These are phyloP conservation scores for Usnea hakonensis DNA, from an alignment of 495 filamentous ascomycete genomes.

Conservation along the genomic window DNA sequence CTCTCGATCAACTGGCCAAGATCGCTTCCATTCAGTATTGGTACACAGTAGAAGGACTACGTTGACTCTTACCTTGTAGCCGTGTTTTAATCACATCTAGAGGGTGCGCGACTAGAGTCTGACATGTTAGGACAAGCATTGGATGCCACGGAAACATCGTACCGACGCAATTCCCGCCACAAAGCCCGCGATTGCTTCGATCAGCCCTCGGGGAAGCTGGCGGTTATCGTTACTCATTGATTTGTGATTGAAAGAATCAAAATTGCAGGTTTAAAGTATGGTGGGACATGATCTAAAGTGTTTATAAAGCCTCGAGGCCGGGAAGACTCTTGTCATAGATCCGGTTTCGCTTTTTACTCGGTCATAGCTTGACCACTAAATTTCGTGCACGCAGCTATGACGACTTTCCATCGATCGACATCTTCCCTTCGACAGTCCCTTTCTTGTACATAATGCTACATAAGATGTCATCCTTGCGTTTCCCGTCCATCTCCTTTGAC, in stretches of 20 bases:
- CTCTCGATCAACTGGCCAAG: constrained; percentile 37
- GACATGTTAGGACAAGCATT: neutral
- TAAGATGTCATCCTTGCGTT: neutral
- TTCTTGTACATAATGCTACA: neutral
- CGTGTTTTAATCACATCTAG: constrained; percentile 94
- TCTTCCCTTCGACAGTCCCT: neutral
- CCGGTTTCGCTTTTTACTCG: neutral
- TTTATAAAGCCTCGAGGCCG: neutral
- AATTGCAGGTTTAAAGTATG: neutral
- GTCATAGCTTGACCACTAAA: neutral
- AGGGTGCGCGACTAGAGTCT: constrained; percentile 55
- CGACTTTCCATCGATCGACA: neutral
- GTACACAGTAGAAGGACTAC: neutral
- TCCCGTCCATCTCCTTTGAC: neutral
- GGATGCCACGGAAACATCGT: constrained; percentile 30
- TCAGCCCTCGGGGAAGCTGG: constrained; percentile 62
- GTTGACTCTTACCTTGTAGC: constrained; percentile 60
- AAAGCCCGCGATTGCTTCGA: constrained; percentile 88
- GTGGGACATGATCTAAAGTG: constrained; percentile 1
- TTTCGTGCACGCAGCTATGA: neutral
- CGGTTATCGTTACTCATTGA: constrained; percentile 29
- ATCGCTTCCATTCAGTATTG: constrained; percentile 2
- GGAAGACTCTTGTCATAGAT: neutral
- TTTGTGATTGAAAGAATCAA: neutral
- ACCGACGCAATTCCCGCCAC: constrained; percentile 80